Base-by-base conservation (phyloP, 2,329 filamentous ascomycete genomes). In the Sporothrix mexicana region DNA sequence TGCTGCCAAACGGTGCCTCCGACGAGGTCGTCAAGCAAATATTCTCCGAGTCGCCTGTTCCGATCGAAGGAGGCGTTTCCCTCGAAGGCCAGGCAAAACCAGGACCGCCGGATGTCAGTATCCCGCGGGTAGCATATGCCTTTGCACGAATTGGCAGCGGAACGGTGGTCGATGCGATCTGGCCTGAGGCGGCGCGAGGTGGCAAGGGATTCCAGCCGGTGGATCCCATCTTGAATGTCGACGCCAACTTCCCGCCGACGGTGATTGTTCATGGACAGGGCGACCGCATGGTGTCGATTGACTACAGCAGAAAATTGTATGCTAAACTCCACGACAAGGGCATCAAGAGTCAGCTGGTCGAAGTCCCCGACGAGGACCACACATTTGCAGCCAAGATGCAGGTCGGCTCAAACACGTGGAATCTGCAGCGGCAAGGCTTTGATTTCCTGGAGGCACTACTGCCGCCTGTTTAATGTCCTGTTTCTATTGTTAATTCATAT, bases 371-470 rank as follows among this genome's bases (percentile, higher is more conserved):
- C 36, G 59, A 62, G 36, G 59, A 62, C 10, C 59, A 62, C 59
- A 45, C 59, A 9, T 62, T 61, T 61, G 36, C 36, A 41, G 59
- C 59, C 9, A 15, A 45, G 47, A 53, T 41, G 55, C 20, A 49
- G 20, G 20, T 36, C 7, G 69, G 43, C 3, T 62, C 43, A 9
- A 9, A 12, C 20, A 70, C 69, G 13, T 70, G 69, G 43, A 62
- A 70, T 10, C 1, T 51, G 17, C 69, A 51, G 45, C 53, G 69
- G 25, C 41, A 53, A 30, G 69, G 55, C 3, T 70, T 64, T 51
- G 69, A 70, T 45, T 71, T 62, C 25, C 25, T 53, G 10, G 69
- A 64, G 53, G 20, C 20, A 10, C 10, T 67, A 13, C 13, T 66
- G 41, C 55, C 25, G 55, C 5, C 17, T 7, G 51, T 20, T 36